A percentile compares a stretch with the other conserved stretches of the same genome.
phyloP scores from a whole-genome alignment of 192 early-diverging fungal genomes.

The Podochytrium sp. region DNA sequence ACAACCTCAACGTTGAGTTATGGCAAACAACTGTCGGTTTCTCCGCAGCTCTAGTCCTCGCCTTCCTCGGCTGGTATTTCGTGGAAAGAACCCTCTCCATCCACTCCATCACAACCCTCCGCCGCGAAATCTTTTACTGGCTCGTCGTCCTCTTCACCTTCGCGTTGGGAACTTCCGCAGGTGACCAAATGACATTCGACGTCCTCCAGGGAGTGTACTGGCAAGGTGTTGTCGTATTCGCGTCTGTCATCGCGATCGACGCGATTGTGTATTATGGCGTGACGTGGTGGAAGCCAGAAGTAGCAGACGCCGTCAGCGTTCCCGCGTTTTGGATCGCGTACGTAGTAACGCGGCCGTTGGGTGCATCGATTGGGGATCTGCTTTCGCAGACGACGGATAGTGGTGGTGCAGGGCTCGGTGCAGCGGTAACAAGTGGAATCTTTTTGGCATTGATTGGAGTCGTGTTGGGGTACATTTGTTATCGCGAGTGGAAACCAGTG shows the following conservation, averaged over 20 bases:
- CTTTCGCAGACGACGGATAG: not conserved
- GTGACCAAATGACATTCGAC: not conserved
- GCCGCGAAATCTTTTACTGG: not conserved
- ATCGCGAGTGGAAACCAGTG: not conserved
- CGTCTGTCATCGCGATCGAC: not conserved
- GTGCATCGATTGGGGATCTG: not conserved
- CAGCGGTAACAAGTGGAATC: not conserved
- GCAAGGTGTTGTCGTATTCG: not conserved
- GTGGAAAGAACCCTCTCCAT: not conserved
- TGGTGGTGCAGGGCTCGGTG: not conserved
- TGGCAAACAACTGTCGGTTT: conserved; percentile 12
- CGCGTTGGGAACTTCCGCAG: not conserved
- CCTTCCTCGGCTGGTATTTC: not conserved
- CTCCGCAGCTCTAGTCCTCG: not conserved
- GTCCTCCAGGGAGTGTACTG: not conserved
- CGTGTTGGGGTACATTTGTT: not conserved
- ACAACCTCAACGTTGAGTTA: not conserved
- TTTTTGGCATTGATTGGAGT: not conserved
- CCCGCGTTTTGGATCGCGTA: not conserved
- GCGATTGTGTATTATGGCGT: not conserved
- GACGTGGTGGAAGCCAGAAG: not conserved
- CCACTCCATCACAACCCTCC: not conserved
- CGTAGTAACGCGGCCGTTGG: not conserved
- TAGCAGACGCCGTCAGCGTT: not conserved
- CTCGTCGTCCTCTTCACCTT: not conserved